Conservation (phyloP, 306 rosid genomes). For the Casuarina equisetifolia region DNA sequence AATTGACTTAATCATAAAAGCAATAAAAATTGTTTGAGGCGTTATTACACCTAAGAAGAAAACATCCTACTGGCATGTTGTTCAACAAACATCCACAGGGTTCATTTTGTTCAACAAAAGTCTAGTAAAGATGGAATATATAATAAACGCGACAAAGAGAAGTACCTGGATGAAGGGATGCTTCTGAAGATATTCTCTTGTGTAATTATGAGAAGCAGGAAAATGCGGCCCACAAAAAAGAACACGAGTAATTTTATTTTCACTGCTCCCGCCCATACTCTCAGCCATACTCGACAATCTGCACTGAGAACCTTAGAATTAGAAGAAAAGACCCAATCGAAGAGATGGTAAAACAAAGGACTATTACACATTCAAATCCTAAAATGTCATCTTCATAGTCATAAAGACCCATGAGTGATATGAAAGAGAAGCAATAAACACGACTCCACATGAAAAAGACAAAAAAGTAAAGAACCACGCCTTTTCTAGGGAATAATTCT, state of each 20-base stretch:
- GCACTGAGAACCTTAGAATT: constrained; percentile 6
- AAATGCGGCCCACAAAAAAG: constrained; percentile 73
- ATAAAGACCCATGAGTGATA: neutral
- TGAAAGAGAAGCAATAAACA: neutral
- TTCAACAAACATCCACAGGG: neutral
- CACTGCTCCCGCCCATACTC: constrained; percentile 24
- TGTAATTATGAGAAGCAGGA: constrained; percentile 62
- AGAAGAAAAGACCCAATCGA: neutral
- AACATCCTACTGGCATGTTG: neutral
- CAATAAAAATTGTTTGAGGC: neutral
- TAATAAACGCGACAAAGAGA: neutral
- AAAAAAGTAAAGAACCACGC: neutral
- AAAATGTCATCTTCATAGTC: neutral
- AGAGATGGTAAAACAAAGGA: constrained; percentile 1
- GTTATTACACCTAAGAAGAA: neutral
- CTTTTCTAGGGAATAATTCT: neutral
- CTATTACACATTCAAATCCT: neutral
- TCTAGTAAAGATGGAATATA: neutral
- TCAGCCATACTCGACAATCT: constrained; percentile 31
- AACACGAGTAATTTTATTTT: constrained; percentile 48
- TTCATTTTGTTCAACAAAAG: neutral
- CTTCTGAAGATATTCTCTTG: constrained; percentile 56
- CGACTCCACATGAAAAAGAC: neutral
- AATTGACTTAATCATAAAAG: neutral
- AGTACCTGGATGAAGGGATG: constrained; percentile 65